Evolutionary conservation across 805 yeast species (phyloP), one percentile per base, ranked within the genome.

Genomic region (Lachancea fermentati): DNA sequence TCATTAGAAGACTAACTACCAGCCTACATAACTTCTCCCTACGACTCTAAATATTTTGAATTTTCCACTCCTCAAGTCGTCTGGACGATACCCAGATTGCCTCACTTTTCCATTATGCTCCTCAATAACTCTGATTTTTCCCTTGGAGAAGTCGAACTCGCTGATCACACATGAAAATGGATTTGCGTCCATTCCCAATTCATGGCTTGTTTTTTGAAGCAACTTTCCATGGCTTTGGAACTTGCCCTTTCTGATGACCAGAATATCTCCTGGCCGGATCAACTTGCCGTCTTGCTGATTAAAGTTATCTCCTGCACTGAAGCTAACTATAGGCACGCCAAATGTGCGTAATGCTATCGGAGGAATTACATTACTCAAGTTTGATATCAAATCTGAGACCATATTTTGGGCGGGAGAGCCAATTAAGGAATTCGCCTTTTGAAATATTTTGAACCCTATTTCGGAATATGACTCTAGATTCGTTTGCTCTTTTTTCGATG

Each of bases 231-330:
- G 85, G 5, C 79, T 75, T 46, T 75, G 77, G 63, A 91, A 89
- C 45, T 73, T 73, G 5, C 87, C 96, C 41, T 78, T 78, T 52
- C 80, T 75, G 46, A 87, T 74, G 37, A 87, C 84, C 31, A 87
- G 62, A 7, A 91, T 71, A 60, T 93, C 97, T 44, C 98, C 98
- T 0, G 94, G 81, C 35, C 75, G 71, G 40, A 88, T 74, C 30
- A 78, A 83, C 40, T 78, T 87, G 22, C 64, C 52, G 49, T 74
- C 78, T 12, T 71, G 63, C 5, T 78, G 73, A 5, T 69, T 67
- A 2, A 68, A 52, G 33, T 77, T 72, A 52, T 70, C 71, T 44
- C 68, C 71, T 13, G 60, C 51, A 80, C 88, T 45, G 83, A 71
- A 16, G 75, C 71, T n/a, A 73, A 59, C 41, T 12, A 62, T 34